phyloP scores from a whole-genome alignment of 2,329 filamentous ascomycete genomes.

The Nemania serpens region DNA sequence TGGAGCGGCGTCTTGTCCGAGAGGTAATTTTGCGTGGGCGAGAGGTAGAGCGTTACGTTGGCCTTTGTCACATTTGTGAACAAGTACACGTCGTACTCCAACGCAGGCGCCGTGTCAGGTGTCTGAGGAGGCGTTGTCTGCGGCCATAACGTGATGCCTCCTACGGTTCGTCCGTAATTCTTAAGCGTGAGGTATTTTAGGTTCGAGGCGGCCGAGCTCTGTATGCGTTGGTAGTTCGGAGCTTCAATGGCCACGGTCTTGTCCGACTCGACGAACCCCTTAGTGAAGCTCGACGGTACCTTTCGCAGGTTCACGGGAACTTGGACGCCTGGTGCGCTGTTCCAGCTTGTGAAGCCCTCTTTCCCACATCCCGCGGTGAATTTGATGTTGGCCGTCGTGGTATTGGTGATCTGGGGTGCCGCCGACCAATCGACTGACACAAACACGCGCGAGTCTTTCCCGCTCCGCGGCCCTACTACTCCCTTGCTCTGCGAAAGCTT shows the following conservation, averaged over 20 bases:
- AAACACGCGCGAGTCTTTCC: conserved; percentile 56
- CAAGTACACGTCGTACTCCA: conserved; percentile 66
- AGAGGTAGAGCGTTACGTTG: conserved; percentile 56
- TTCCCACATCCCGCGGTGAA: conserved; percentile 46
- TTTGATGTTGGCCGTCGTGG: conserved; percentile 56
- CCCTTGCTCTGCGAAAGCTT: conserved; percentile 56
- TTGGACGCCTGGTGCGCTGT: conserved; percentile 51
- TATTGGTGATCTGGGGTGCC: conserved; percentile 42
- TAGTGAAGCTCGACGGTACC: conserved; percentile 55
- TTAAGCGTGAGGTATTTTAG: conserved; percentile 58
- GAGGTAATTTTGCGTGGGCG: conserved; percentile 58
- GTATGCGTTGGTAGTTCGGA: conserved; percentile 53
- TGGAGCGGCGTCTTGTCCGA: conserved; percentile 52
- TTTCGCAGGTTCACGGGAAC: conserved; percentile 58
- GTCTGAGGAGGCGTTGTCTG: conserved; percentile 55
- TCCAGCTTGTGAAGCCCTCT: conserved; percentile 39
- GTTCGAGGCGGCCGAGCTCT: conserved; percentile 37
- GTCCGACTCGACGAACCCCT: conserved; percentile 67
- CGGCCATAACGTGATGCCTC: conserved; percentile 62
- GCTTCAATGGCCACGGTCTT: conserved; percentile 60
- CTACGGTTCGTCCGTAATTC: conserved; percentile 61
- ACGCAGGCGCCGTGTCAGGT: conserved; percentile 54
- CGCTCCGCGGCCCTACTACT: conserved; percentile 51
- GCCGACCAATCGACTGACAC: conserved; percentile 61
- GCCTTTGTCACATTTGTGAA: conserved; percentile 56